phyloP scores from a whole-genome alignment of 2,329 filamentous ascomycete species.

The Trichoderma arundinaceum region DNA sequence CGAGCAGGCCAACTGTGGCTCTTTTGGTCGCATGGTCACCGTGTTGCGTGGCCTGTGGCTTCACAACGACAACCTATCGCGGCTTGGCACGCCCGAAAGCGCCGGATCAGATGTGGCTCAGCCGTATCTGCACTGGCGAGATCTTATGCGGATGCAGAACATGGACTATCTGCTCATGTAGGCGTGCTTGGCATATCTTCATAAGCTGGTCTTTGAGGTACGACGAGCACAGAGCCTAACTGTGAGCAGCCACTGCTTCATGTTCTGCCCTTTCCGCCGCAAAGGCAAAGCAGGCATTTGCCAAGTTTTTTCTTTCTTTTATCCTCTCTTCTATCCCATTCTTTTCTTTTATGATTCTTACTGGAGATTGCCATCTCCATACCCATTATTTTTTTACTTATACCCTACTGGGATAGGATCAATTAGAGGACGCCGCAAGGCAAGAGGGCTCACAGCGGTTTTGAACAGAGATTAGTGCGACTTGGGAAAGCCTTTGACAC shows the following conservation, averaged over 20 bases:
- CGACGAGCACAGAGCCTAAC: constrained; percentile 33
- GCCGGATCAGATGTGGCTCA: constrained; percentile 48
- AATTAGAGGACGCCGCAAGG: constrained; percentile 52
- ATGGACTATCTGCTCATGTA: constrained; percentile 94
- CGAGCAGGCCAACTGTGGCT: constrained; percentile 78
- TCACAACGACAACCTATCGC: constrained; percentile 66
- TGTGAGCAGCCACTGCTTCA: constrained; percentile 30
- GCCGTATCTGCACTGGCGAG: constrained; percentile 88
- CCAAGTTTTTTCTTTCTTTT: constrained; percentile 32
- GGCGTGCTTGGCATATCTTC: constrained; percentile 35
- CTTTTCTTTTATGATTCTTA: constrained; percentile 39
- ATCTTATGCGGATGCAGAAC: constrained; percentile 87
- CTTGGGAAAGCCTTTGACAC: constrained; percentile 40
- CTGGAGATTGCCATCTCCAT: constrained; percentile 36
- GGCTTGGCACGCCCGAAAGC: constrained; percentile 46
- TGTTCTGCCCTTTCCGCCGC: constrained; percentile 20
- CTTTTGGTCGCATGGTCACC: constrained; percentile 80
- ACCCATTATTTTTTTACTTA: constrained; percentile 34
- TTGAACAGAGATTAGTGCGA: constrained; percentile 38
- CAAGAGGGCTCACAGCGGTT: constrained; percentile 33
- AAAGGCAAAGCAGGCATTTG: constrained; percentile 29
- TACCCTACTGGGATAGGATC: constrained; percentile 44
- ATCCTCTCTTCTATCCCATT: constrained; percentile 35
- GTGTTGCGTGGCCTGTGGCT: constrained; percentile 86
- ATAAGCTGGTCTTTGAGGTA: constrained; percentile 49